Conservation (phyloP, 148 eudicot genomes). For the Bassia scoparia region DNA sequence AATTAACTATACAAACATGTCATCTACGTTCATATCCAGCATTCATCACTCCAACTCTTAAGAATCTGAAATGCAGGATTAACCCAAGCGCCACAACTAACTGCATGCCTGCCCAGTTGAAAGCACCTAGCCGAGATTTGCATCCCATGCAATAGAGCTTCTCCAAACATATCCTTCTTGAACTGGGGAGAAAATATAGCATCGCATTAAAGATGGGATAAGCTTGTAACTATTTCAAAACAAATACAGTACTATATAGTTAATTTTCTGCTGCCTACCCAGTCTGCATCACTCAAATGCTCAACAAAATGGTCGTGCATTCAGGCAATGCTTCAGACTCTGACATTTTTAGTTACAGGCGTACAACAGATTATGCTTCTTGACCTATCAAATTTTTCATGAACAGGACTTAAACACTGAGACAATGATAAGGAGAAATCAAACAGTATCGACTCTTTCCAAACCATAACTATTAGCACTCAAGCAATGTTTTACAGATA, state of each 20-base stretch:
- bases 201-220: neutral
- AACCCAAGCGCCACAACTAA: slow-evolving; percentile 82
- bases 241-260: too few relatives aligned
- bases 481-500: too few relatives aligned
- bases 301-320: slow-evolving; percentile 74
- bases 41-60: slow-evolving; percentile 67
- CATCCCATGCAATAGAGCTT: slow-evolving; percentile 78
- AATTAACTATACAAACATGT: too few relatives aligned
- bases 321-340: slow-evolving; percentile 36
- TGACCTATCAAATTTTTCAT: too few relatives aligned
- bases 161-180: slow-evolving; percentile 65
- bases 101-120: slow-evolving; percentile 85
- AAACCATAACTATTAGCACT: too few relatives aligned
- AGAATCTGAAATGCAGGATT: slow-evolving; percentile 82
- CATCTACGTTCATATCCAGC: slow-evolving; percentile 42
- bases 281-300: slow-evolving; percentile 81
- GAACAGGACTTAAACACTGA: too few relatives aligned
- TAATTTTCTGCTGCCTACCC: slow-evolving; percentile 26
- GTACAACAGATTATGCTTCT: too few relatives aligned
- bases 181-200: slow-evolving; percentile 42
- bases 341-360: slow-evolving; percentile 6
- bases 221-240: neutral
- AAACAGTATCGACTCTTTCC: too few relatives aligned
- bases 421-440: too few relatives aligned
- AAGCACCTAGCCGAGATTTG: slow-evolving; percentile 63